Percentiles rank a stretch among this genome's conserved stretches.
Conservation (phyloP, 1,284 basidiomycete species). For the Neonothopanus nambi region DNA sequence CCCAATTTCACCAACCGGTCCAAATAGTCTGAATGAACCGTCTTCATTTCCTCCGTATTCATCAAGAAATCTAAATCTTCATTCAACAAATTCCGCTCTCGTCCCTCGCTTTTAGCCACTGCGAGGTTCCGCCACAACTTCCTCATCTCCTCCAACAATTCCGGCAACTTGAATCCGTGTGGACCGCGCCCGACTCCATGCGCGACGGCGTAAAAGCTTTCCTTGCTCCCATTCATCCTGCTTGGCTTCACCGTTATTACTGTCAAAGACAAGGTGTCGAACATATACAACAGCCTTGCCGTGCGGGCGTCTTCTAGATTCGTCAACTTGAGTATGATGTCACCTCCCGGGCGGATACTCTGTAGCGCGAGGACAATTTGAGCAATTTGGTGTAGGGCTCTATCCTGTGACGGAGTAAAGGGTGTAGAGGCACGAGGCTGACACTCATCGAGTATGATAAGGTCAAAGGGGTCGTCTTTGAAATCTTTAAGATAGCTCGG, state of each 20-base stretch:
- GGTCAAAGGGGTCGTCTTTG: background rate
- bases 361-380: conserved; percentile 5
- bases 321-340: background rate
- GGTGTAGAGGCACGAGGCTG: too few species aligned
- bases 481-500: background rate
- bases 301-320: conserved; percentile 1
- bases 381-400: background rate
- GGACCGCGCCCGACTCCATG: conserved; percentile 2
- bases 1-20: background rate
- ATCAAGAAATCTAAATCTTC: conserved; percentile 9
- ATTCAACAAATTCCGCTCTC: background rate
- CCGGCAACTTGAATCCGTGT: background rate
- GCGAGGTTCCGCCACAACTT: background rate
- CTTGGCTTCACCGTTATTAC: conserved; percentile 1
- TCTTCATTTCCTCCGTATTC: background rate
- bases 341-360: background rate
- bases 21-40: background rate
- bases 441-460: background rate
- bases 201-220: conserved; percentile 9
- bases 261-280: conserved; percentile 5
- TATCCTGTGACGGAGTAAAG: background rate
- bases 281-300: background rate
- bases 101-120: background rate
- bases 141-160: conserved; percentile 3
- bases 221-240: background rate